These are phyloP conservation scores for Kentomonas sorsogonicus DNA, from an alignment of 208 protist species.

Conservation along the genomic window DNA sequence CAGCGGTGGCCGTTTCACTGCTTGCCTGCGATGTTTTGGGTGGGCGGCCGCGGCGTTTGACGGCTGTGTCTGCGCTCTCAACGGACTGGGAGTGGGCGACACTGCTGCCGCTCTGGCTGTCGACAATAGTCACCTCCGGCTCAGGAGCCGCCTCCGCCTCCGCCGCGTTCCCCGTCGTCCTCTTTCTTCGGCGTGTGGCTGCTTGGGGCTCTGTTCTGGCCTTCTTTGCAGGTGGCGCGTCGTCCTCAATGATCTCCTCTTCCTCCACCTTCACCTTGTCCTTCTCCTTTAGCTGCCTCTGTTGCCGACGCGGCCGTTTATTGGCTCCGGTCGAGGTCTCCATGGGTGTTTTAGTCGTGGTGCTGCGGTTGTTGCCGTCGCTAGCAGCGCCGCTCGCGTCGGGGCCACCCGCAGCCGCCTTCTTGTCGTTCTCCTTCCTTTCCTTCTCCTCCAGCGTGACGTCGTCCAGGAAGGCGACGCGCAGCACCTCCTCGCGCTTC, in stretches of 20 bases:
- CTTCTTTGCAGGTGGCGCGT: not conserved
- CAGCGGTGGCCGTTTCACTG: not conserved
- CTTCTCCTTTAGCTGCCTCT: not conserved
- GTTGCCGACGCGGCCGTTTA: not conserved
- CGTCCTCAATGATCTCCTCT: conserved; percentile 7
- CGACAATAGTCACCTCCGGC: not conserved
- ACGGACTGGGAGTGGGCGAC: no score
- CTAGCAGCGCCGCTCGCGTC: no score
- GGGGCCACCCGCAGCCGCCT: no score
- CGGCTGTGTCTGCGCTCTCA: not conserved
- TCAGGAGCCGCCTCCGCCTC: conserved; percentile 1
- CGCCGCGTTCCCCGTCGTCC: not conserved
- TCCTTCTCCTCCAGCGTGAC: not conserved
- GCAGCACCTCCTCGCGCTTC: conserved; percentile 69
- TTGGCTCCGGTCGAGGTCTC: no score
- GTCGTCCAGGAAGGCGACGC: conserved; percentile 21
- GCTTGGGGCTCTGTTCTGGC: not conserved
- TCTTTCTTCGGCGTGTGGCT: not conserved
- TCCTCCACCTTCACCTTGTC: not conserved
- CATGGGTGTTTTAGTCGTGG: no score
- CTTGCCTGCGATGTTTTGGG: not conserved
- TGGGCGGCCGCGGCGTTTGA: not conserved
- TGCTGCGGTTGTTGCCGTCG: not conserved
- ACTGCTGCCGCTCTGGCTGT: not conserved
- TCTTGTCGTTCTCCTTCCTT: not conserved